Evolutionary conservation across 495 filamentous ascomycete species (phyloP).

Genomic region (Neurospora hispaniola): DNA sequence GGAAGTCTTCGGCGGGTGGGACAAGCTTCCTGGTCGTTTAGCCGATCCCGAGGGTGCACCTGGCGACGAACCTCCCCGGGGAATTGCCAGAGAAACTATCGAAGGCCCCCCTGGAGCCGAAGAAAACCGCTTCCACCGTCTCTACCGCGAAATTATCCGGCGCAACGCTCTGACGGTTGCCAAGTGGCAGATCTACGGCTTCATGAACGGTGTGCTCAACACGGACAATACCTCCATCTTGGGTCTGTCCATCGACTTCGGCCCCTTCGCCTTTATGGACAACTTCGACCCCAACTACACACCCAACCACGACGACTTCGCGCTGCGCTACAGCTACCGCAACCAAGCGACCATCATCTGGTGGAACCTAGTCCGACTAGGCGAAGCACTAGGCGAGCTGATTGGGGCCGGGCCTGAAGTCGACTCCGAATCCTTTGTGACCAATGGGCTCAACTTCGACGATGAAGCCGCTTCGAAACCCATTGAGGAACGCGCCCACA

Average conservation of each 20-base stretch:
- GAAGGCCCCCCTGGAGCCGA: conserved; percentile 53
- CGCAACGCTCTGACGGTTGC: conserved; percentile 85
- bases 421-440: conserved; percentile 59
- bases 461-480: conserved; percentile 39
- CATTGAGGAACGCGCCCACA: conserved; percentile 69
- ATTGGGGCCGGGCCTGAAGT: conserved; percentile 60
- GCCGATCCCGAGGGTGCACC: conserved; percentile 32
- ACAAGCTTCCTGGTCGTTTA: conserved; percentile 54
- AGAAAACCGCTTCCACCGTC: conserved; percentile 75
- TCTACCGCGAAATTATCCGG: conserved; percentile 80
- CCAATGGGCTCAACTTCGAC: conserved; percentile 59
- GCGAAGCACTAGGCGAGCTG: conserved; percentile 82
- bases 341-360: conserved; percentile 95
- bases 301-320: conserved; percentile 89
- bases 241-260: conserved; percentile 84
- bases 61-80: conserved; percentile 30
- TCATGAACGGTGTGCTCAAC: conserved; percentile 92
- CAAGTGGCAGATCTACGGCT: conserved; percentile 92
- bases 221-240: conserved; percentile 93
- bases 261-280: conserved; percentile 93
- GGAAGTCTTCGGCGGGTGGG: conserved; percentile 78
- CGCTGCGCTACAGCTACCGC: conserved; percentile 77
- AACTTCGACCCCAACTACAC: conserved; percentile 92
- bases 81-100: conserved; percentile 43
- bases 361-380: conserved; percentile 95